phyloP scores from a whole-genome alignment of 768 basidiomycete species.

The Lactarius evosmus region DNA sequence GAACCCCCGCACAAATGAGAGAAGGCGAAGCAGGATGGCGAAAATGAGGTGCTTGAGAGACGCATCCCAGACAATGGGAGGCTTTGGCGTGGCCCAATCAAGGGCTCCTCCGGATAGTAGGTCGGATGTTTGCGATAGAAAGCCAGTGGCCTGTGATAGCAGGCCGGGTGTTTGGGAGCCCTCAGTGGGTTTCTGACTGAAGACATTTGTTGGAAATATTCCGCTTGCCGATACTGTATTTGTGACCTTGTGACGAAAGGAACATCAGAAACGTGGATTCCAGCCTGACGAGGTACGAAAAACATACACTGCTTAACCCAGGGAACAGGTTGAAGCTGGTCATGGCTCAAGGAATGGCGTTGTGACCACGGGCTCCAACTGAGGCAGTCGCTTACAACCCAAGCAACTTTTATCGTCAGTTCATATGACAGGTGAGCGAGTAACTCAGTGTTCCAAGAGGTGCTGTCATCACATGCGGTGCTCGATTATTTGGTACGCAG shows the following conservation, averaged over 20 bases:
- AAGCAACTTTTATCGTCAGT: slow-evolving; percentile 8
- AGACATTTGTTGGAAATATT: neutral
- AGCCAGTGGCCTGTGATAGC: neutral
- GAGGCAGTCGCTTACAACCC: neutral
- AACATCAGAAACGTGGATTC: neutral
- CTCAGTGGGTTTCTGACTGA: neutral
- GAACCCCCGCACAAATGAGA: slow-evolving; percentile 12
- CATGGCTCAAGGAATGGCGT: slow-evolving; percentile 5
- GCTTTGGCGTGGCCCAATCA: slow-evolving; percentile 2
- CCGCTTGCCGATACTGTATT: neutral
- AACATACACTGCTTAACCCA: neutral
- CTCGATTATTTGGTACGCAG: neutral
- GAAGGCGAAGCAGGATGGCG: neutral
- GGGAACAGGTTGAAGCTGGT: slow-evolving; percentile 6
- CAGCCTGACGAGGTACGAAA: neutral
- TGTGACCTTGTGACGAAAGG: slow-evolving; percentile 2
- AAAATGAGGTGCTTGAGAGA: slow-evolving; percentile 3
- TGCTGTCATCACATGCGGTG: neutral
- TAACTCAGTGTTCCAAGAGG: neutral
- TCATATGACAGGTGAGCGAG: neutral
- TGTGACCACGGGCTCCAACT: neutral
- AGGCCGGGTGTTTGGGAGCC: neutral
- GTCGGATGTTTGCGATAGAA: neutral
- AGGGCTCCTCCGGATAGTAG: slow-evolving; percentile 1
- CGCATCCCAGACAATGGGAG: neutral